Base-by-base conservation (phyloP, 2,329 filamentous ascomycete genomes). In the Trichoderma koningiopsis region DNA sequence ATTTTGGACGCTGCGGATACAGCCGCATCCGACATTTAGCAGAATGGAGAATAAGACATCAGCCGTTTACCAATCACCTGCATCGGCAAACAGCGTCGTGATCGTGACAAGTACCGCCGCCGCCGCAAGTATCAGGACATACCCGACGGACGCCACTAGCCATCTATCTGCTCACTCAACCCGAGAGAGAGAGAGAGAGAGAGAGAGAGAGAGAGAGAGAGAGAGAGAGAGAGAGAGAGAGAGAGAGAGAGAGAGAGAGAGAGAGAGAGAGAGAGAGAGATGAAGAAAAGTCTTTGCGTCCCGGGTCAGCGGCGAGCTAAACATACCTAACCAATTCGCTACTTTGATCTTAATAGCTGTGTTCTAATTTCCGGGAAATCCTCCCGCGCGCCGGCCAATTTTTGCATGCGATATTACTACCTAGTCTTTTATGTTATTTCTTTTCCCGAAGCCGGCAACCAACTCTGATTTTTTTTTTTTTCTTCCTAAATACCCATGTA, bases 1-100 rank as follows among this genome's bases (percentile, higher is more conserved):
- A 16, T 11, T 10, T 22, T 37, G 40, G 52, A 37, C 31, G 31
- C 35, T 61, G n/a, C 52, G 60, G 68, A 59, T 43, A 29, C 68
- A 69, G 68, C 68, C 60, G 68, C 60, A 56, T 60, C 55, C 29
- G 64, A 52, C n/a, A 22, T n/a, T n/a, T 65, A 33, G 31, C 58
- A 53, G 52, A 35, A 43, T 24, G 47, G 66, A 29, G 27, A 43
- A 19, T 19, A 35, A 35, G 33, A 35, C 33, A 29, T 60, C n/a
- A 31, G 35, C 33, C 29, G 19, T 57, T 27, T 57, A 19, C 43
- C 59, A 59, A 53, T 53, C 60, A 49, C 53, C 10, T 29, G 29
- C 60, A 10, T 63, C 59, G 53, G 53, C 57, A 29, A 58, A 52
- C 31, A 31, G 56, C 52, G 27, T 55, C 63, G 53, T 59, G 63